Evolutionary conservation across 352 stramenopile species (phyloP).

Genomic region (Globisporangium cylindrosporum): DNA sequence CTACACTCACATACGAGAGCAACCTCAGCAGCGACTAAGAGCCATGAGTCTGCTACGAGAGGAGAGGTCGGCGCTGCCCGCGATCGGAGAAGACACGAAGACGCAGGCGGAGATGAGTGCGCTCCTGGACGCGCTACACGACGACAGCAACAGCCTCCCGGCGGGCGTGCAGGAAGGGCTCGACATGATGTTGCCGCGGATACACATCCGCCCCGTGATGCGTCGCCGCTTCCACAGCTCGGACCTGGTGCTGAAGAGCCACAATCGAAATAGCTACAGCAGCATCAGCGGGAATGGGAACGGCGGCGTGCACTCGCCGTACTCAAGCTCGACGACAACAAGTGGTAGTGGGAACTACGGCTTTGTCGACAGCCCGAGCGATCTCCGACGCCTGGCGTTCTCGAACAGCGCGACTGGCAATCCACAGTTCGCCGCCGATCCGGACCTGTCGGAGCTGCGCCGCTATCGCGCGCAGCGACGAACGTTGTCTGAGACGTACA

Average conservation of each 20-base stretch:
- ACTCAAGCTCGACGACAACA: constrained; percentile 1
- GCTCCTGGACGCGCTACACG: constrained; percentile 13
- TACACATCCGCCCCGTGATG: constrained; percentile 19
- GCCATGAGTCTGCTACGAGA: constrained; percentile 21
- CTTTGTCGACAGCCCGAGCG: constrained; percentile 22
- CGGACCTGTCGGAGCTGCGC: constrained; percentile 3
- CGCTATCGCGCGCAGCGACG: constrained; percentile 11
- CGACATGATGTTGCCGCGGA: constrained; percentile 16
- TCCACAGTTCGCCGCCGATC: constrained; percentile 3
- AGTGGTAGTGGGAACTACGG: constrained; percentile 9
- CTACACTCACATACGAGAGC: neutral
- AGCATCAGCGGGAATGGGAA: constrained; percentile 3
- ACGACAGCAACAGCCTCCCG: constrained; percentile 5
- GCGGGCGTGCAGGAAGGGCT: constrained; percentile 3
- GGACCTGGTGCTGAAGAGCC: constrained; percentile 40
- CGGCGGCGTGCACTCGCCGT: constrained; percentile 2
- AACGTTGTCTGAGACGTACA: constrained; percentile 14
- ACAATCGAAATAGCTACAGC: neutral
- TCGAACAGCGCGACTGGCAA: constrained; percentile 9
- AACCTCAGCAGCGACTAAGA: neutral
- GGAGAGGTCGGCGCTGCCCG: constrained; percentile 30
- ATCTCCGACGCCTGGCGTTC: constrained; percentile 24
- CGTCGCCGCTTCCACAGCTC: constrained; percentile 61
- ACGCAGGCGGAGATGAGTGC: constrained; percentile 15
- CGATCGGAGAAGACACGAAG: constrained; percentile 51